Evolutionary conservation across 176 grass and related monocot genomes (phyloP).

Genomic region (Zoysia japonica): DNA sequence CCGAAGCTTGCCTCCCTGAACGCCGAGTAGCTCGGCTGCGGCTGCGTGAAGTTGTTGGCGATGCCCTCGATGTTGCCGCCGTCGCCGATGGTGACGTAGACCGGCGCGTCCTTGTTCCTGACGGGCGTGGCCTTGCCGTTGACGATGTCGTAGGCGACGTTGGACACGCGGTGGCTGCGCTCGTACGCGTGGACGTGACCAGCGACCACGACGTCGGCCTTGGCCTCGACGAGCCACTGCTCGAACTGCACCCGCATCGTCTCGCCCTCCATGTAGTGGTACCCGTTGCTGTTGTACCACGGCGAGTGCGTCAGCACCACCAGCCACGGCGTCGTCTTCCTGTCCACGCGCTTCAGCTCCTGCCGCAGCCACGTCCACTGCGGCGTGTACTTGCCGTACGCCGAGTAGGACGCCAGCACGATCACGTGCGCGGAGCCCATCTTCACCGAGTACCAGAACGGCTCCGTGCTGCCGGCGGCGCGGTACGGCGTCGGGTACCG

Average conservation of each 20-base stretch:
- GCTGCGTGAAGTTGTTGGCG: slow-evolving; percentile 20
- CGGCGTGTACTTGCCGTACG: too few species aligned
- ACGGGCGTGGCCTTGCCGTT: slow-evolving; percentile 51
- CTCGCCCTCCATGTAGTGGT: too few species aligned
- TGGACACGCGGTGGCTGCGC: slow-evolving; percentile 44
- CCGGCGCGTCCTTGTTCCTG: too few species aligned
- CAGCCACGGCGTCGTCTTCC: slow-evolving; percentile 56
- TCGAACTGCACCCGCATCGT: too few species aligned
- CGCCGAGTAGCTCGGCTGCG: slow-evolving; percentile 90
- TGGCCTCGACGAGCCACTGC: slow-evolving; percentile 47
- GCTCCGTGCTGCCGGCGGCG: too few species aligned
- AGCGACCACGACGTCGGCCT: slow-evolving; percentile 50
- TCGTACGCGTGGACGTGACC: slow-evolving; percentile 36
- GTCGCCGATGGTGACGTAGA: too few species aligned
- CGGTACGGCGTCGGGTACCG: too few species aligned
- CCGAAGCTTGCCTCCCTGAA: slow-evolving; percentile 96
- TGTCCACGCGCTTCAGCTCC: slow-evolving; percentile 50
- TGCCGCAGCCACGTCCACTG: slow-evolving; percentile 52
- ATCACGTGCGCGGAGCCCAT: too few species aligned
- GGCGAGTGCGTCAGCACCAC: not conserved
- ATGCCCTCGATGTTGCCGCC: too few species aligned
- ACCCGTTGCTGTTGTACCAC: too few species aligned
- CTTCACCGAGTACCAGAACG: too few species aligned
- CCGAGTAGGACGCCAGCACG: too few species aligned
- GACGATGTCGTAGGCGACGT: slow-evolving; percentile 64